phyloP scores from a whole-genome alignment of 257 asterid genomes.

The Mentha longifolia region DNA sequence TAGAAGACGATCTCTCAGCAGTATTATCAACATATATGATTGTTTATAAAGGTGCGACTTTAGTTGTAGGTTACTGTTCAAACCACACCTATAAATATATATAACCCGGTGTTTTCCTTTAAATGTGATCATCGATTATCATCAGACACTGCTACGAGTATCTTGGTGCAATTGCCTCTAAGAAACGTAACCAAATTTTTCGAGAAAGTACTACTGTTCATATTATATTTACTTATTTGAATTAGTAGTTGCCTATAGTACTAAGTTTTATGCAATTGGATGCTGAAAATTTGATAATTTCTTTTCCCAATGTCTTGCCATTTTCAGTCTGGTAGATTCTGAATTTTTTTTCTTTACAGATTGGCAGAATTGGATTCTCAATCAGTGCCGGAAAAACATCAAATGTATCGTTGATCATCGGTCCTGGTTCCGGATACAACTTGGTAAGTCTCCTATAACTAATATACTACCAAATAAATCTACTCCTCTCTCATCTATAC shows the following conservation, averaged over 20 bases:
- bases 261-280: neutral
- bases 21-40: neutral
- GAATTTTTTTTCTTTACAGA: constrained; percentile 50
- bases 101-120: too few relatives aligned
- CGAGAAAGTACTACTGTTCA: neutral
- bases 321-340: constrained; percentile 25
- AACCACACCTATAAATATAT: too few relatives aligned
- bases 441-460: constrained; percentile 53
- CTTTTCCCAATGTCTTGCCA: neutral
- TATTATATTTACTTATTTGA: too few relatives aligned
- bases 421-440: constrained; percentile 96
- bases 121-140: too few relatives aligned
- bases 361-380: constrained; percentile 74
- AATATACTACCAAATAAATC: neutral
- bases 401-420: constrained; percentile 71
- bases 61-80: too few relatives aligned
- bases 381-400: constrained; percentile 64
- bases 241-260: neutral
- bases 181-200: too few relatives aligned
- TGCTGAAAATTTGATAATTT: neutral
- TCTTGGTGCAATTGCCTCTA: too few relatives aligned
- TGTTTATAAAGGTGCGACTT: too few relatives aligned
- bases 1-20: neutral
- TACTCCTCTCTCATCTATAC: neutral
- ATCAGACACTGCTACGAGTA: too few relatives aligned